Evolutionary conservation across 1,139 yeast genomes (phyloP), one percentile per base, ranked within the genome.

Genomic region (Pichiaceae sp.): DNA sequence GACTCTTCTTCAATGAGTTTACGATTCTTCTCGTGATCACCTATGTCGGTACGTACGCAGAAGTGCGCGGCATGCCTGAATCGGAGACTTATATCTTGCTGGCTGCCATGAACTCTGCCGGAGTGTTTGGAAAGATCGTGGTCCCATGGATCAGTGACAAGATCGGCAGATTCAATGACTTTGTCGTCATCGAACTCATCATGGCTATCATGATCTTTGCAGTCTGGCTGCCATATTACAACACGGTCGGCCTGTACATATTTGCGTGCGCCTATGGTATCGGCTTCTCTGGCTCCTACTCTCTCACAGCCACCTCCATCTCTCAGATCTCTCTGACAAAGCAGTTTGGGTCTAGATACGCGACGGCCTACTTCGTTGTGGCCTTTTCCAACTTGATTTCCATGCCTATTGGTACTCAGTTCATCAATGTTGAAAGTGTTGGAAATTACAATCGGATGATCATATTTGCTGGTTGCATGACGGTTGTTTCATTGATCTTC

Each of bases 281-380:
- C 42, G 60, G 59, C 35, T 49, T 52, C 31, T 52, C 50, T 12
- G 47, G 48, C 5, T 48, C 52, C 0, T 51, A 46, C 30, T 44
- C 54, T 1, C 33, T 52, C 29, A 52, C 55, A 0, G 52, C 54
- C 4, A 70, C 64, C 3, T 63, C 76, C 40, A 63, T 72, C 39
- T 72, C 78, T 1, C 86, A 79, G 53, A 75, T 81, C 17, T 75
- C 85, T 31, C 68, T 68, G 34, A 74, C 80, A 2, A 75, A 74
- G 31, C 71, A 69, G 39, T 79, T 78, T 48, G 89, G 89, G 21
- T 75, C 71, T 48, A 67, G 82, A 20, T 80, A 75, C 50, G 84
- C 87, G 0, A 78, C 84, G 0, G 68, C 79, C 56, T 79, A 80
- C 53, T 75, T 76, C 47, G 63, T 76, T 30, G 76, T 78, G 32